These are phyloP conservation scores for Suhomyces bribrorum DNA, from an alignment of 1,139 yeast species.

Conservation along the genomic window DNA sequence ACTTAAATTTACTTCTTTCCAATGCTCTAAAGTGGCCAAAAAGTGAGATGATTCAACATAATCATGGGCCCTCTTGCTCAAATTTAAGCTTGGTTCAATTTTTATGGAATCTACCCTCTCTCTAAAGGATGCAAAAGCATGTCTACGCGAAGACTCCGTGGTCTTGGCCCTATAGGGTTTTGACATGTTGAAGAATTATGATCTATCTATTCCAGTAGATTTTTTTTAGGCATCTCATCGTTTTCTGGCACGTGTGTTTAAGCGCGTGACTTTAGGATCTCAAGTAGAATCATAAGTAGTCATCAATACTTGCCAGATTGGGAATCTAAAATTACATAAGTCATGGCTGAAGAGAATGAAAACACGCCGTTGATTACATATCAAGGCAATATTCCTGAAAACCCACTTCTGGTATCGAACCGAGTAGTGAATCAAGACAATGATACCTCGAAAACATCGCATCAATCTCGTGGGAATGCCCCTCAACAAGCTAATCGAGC, in stretches of 20 bases:
- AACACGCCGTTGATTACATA: constrained; percentile 29
- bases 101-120: constrained; percentile 82
- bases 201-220: not conserved
- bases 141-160: constrained; percentile 59
- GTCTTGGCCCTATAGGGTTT: constrained; percentile 32
- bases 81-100: constrained; percentile 76
- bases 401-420: constrained; percentile 24
- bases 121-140: constrained; percentile 70
- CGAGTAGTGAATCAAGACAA: constrained; percentile 1
- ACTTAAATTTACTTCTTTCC: constrained; percentile 86
- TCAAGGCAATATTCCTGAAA: constrained; percentile 38
- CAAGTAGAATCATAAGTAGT: not conserved
- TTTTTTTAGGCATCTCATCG: constrained; percentile 16
- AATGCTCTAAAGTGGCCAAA: constrained; percentile 74
- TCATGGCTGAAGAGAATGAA: constrained; percentile 13
- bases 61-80: constrained; percentile 66
- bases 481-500: constrained; percentile 23
- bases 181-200: constrained; percentile 5
- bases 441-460: constrained; percentile 1
- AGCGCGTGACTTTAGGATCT: not conserved
- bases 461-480: constrained; percentile 6
- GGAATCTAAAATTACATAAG: too few relatives aligned
- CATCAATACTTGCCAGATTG: not conserved
- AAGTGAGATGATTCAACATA: constrained; percentile 78
- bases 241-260: not conserved